Percentiles rank a stretch among this genome's conserved stretches.
These are phyloP conservation scores for Canariomyces notabilis DNA, from an alignment of 2,329 filamentous ascomycete species.

Conservation along the genomic window DNA sequence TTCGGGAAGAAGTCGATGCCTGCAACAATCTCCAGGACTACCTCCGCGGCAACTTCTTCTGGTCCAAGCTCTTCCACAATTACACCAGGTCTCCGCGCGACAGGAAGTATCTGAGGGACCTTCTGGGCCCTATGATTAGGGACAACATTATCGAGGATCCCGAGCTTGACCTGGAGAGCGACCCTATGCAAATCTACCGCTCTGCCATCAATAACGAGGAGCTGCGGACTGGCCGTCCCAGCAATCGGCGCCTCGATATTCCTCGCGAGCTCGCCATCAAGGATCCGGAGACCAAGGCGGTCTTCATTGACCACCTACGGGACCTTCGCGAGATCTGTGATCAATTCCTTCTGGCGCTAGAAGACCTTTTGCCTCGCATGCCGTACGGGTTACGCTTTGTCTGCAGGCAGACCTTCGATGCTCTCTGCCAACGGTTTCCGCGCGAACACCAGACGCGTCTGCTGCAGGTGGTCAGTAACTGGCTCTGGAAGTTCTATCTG, in stretches of 20 bases:
- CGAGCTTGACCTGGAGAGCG: conserved; percentile 86
- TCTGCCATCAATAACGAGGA: conserved; percentile 97
- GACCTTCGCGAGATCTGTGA: conserved; percentile 93
- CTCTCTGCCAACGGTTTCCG: conserved; percentile 70
- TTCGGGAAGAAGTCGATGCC: conserved; percentile 78
- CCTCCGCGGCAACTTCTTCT: conserved; percentile 85
- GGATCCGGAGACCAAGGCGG: conserved; percentile 83
- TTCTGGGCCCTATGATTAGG: conserved; percentile 78
- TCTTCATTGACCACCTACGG: conserved; percentile 91
- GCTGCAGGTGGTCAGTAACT: conserved; percentile 79
- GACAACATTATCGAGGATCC: conserved; percentile 92
- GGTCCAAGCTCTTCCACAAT: conserved; percentile 77
- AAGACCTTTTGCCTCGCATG: conserved; percentile 81
- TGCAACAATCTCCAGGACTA: conserved; percentile 76
- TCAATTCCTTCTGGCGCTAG: conserved; percentile 75
- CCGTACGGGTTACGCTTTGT: conserved; percentile 90
- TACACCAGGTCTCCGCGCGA: conserved; percentile 90
- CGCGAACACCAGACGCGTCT: conserved; percentile 72
- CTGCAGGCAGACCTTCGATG: conserved; percentile 77
- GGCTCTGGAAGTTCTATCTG: conserved; percentile 92
- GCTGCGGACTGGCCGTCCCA: conserved; percentile 80
- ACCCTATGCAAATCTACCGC: conserved; percentile 94
- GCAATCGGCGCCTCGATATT: conserved; percentile 75
- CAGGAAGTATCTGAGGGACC: conserved; percentile 83
- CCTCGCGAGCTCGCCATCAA: conserved; percentile 91